These are phyloP conservation scores for Crepidotus variabilis DNA, from an alignment of 768 basidiomycete genomes.

Conservation along the genomic window DNA sequence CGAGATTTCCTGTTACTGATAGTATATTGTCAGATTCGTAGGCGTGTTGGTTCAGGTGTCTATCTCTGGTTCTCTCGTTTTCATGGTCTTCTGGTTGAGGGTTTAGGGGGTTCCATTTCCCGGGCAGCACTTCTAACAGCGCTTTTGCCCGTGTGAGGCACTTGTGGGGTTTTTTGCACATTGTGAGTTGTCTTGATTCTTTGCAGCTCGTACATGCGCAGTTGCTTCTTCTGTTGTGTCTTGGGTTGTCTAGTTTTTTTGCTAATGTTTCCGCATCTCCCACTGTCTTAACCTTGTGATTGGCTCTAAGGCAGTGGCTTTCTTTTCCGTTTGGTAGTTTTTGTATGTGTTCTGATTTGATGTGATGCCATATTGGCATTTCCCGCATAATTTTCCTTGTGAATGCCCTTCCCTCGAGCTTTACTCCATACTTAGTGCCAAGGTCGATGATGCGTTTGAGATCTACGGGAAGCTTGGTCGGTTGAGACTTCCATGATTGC, in stretches of 20 bases:
- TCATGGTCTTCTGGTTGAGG: background rate
- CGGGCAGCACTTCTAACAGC: slow-evolving; percentile 12
- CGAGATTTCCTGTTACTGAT: background rate
- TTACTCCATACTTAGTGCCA: slow-evolving; percentile 17
- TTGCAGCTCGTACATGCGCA: slow-evolving; percentile 8
- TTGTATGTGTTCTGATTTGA: background rate
- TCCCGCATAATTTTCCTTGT: slow-evolving; percentile 2
- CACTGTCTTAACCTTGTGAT: slow-evolving; percentile 11
- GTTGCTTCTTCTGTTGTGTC: background rate
- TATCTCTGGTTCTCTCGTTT: background rate
- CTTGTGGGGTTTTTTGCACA: slow-evolving; percentile 15
- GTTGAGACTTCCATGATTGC: slow-evolving; percentile 21
- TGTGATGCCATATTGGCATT: slow-evolving; percentile 31
- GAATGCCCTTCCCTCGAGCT: slow-evolving; percentile 12
- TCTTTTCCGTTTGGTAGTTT: background rate
- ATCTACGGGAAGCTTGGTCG: slow-evolving; percentile 2
- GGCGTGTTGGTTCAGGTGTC: background rate
- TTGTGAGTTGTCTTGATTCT: background rate
- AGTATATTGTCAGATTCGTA: background rate
- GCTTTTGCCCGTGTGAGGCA: slow-evolving; percentile 11
- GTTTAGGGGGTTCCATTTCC: slow-evolving; percentile 17
- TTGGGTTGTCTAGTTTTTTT: background rate
- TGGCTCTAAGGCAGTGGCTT: slow-evolving; percentile 11
- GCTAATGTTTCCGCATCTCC: slow-evolving; percentile 7
- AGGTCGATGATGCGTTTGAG: slow-evolving; percentile 14